phyloP scores from a whole-genome alignment of 306 rosid species.

The Betula pendula region DNA sequence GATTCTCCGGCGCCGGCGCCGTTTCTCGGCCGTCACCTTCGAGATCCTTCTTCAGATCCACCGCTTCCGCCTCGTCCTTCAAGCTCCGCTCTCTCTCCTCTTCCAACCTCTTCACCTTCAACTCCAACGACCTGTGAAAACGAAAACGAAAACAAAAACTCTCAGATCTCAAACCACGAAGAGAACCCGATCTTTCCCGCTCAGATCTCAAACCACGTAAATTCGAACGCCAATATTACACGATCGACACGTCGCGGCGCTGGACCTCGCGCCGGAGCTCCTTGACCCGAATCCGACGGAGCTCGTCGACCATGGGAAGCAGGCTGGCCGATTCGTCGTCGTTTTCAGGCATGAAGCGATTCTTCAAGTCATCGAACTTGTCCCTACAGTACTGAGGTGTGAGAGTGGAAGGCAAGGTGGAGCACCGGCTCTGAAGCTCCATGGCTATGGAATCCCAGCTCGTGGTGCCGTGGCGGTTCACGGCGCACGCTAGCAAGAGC shows the following conservation, averaged over 20 bases:
- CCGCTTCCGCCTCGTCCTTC: conserved; percentile 21
- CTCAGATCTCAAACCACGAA: conserved; percentile 33
- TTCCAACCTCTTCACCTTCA: conserved; percentile 54
- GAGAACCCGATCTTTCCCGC: neutral
- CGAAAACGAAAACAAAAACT: conserved; percentile 18
- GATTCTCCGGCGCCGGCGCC: conserved; percentile 15
- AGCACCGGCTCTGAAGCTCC: conserved; percentile 36
- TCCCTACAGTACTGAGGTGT: conserved; percentile 36
- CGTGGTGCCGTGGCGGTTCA: conserved; percentile 45
- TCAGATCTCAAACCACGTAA: conserved; percentile 37
- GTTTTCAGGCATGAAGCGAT: conserved; percentile 33
- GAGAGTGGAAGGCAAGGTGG: conserved; percentile 12
- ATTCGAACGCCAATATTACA: conserved; percentile 28
- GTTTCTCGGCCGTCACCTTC: neutral
- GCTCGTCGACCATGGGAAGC: conserved; percentile 35
- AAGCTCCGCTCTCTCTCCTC: conserved; percentile 43
- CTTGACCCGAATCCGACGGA: conserved; percentile 44
- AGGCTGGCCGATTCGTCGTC: conserved; percentile 21
- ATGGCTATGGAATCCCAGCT: conserved; percentile 54
- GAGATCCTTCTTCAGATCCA: conserved; percentile 18
- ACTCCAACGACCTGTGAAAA: conserved; percentile 56
- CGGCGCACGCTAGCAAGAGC: conserved; percentile 59
- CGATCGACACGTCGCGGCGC: conserved; percentile 48
- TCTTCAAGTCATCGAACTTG: conserved; percentile 40
- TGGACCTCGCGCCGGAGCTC: conserved; percentile 58